These are phyloP conservation scores for Anisodus tanguticus DNA, from an alignment of 257 asterid genomes.

Conservation along the genomic window DNA sequence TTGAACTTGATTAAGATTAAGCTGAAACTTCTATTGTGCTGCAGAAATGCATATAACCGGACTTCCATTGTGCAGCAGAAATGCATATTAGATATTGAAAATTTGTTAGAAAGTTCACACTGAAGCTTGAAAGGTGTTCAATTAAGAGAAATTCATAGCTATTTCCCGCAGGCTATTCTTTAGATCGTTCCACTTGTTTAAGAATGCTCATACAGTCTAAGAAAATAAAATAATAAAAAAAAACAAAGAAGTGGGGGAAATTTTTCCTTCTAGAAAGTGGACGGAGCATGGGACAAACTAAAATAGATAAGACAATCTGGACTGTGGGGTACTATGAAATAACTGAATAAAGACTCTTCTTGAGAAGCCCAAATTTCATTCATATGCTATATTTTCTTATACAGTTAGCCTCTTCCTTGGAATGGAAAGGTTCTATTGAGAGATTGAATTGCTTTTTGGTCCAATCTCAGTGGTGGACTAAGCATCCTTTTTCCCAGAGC, in stretches of 20 bases:
- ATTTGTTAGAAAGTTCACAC: neutral
- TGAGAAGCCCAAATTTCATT: slow-evolving; percentile 16
- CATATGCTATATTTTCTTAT: neutral
- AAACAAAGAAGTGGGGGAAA: neutral
- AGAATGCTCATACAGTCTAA: too few species aligned
- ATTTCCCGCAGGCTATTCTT: too few species aligned
- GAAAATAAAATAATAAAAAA: too few species aligned
- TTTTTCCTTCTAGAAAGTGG: neutral
- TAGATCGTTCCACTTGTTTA: too few species aligned
- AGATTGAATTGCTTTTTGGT: neutral
- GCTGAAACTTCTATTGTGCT: neutral
- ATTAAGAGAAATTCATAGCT: too few species aligned
- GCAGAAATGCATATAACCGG: neutral
- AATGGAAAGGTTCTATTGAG: neutral
- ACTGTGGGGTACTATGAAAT: neutral
- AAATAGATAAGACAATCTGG: neutral
- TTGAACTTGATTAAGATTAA: slow-evolving; percentile 3
- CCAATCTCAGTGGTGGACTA: neutral
- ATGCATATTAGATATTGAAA: neutral
- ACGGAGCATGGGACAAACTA: neutral
- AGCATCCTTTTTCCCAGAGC: neutral
- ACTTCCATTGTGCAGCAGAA: neutral
- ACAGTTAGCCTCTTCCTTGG: slow-evolving; percentile 2
- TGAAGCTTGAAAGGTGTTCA: too few species aligned
- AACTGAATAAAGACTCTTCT: neutral